These are phyloP conservation scores for Tubosaeta brunneosetosa DNA, from an alignment of 768 basidiomycete species.

Conservation along the genomic window DNA sequence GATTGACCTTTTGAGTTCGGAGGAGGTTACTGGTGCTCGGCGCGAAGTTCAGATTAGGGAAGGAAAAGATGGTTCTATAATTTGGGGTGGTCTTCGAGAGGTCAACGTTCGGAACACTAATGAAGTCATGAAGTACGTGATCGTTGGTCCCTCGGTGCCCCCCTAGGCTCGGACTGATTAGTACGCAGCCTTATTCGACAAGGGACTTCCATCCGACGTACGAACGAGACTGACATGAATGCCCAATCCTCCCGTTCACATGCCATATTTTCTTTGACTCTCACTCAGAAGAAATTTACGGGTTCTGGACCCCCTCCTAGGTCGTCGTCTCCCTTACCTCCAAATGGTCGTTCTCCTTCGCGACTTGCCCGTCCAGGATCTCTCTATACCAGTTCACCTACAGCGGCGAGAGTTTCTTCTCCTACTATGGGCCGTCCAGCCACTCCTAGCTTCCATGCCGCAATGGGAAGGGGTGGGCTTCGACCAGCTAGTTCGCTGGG, in stretches of 20 bases:
- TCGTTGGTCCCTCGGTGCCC: constrained; percentile 5
- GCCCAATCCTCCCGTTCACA: constrained; percentile 97
- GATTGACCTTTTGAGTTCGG: constrained; percentile 83
- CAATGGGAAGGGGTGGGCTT: constrained; percentile 65
- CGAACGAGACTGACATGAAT: constrained; percentile 98
- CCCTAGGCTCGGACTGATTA: constrained; percentile 18
- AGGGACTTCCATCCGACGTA: constrained; percentile 86
- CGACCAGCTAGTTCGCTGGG: constrained; percentile 83
- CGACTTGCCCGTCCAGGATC: constrained; percentile 82
- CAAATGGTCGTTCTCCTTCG: constrained; percentile 69
- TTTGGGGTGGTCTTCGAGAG: constrained; percentile 95
- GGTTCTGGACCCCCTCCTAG: constrained; percentile 68
- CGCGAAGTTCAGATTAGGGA: constrained; percentile 94
- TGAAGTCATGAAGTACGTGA: constrained; percentile 89
- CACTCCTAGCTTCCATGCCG: constrained; percentile 74
- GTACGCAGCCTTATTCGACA: constrained; percentile 73
- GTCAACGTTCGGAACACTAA: constrained; percentile 75
- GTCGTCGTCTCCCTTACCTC: constrained; percentile 73
- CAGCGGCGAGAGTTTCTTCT: constrained; percentile 52
- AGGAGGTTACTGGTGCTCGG: constrained; percentile 59
- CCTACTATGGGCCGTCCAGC: constrained; percentile 74
- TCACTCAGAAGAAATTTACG: constrained; percentile 84
- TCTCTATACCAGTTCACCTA: constrained; percentile 46
- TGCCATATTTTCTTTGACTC: constrained; percentile 95
- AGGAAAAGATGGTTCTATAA: constrained; percentile 94